Evolutionary conservation across 1,139 yeast species (phyloP).

Genomic region (Meyerozyma athensensis): DNA sequence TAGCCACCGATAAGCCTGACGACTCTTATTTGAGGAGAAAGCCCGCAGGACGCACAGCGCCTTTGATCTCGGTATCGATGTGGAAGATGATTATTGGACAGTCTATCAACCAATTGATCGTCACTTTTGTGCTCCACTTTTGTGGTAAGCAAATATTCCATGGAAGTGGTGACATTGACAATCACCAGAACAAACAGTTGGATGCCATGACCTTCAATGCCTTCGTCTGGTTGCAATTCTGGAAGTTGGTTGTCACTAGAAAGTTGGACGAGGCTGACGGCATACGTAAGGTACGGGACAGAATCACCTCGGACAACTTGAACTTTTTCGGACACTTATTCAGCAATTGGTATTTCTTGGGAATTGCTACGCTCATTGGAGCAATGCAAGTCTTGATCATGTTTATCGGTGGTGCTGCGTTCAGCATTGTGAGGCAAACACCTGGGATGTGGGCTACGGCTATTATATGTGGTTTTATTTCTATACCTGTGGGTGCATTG

Average conservation of each 20-base stretch:
- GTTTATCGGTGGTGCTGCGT: constrained; percentile 97
- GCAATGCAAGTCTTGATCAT: constrained; percentile 84
- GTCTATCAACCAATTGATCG: constrained; percentile 65
- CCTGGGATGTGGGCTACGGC: constrained; percentile 91
- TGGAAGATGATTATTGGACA: constrained; percentile 98
- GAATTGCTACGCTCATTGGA: constrained; percentile 67
- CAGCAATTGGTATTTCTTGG: constrained; percentile 77
- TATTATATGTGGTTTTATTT: constrained; percentile 71
- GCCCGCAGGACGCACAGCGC: constrained; percentile 81
- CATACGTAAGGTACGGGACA: constrained; percentile 47
- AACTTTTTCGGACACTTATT: constrained; percentile 79
- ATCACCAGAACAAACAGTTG: constrained; percentile 53
- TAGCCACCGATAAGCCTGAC: constrained; percentile 97
- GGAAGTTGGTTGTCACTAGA: constrained; percentile 87
- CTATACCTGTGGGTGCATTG: constrained; percentile 74
- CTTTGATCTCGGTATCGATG: constrained; percentile 85
- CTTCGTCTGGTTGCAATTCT: constrained; percentile 96
- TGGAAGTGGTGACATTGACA: constrained; percentile 31
- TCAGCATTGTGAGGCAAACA: constrained; percentile 73
- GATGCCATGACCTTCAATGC: constrained; percentile 89
- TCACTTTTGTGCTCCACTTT: constrained; percentile 79
- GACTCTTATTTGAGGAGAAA: constrained; percentile 69
- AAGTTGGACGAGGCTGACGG: constrained; percentile 88
- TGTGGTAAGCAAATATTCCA: constrained; percentile 64
- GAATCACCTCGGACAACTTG: constrained; percentile 57